Evolutionary conservation across 2,329 filamentous ascomycete species (phyloP), one percentile per base, ranked within the genome.

Genomic region (Hymenoscyphus fraxineus): DNA sequence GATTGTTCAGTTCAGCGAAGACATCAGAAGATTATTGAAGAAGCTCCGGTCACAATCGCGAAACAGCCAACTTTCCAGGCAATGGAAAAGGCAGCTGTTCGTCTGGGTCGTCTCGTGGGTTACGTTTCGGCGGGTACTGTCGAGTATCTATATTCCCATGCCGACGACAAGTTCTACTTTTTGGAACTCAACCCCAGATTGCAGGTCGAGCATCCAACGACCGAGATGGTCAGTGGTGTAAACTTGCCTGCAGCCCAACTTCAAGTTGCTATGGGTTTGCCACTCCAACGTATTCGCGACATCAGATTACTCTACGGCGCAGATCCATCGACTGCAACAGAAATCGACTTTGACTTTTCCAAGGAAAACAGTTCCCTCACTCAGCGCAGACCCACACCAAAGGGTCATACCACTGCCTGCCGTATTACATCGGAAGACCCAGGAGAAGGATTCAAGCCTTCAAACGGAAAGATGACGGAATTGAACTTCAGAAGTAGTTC

Each of bases 11-110:
- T 99, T 15, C 95, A 99, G 82, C 88, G 95, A 79, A 88, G 95
- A 77, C 96, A 99, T 80, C 96, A 99, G 80, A 99, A 99, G 85
- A 99, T 99, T 78, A 99, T 99, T 69, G 95, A 99, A 79, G 95
- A 99, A 80, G 95, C 95, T 5, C 95, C 95, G 44, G 96, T 98
- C 71, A 99, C 95, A 44, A 96, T 99, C 71, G 96, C 95, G 62
- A 95, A 92, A 78, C 82, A 88, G 59, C 82, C 86, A 68, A 97
- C 93, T 60, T 99, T 99, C 87, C 89, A 90, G 76, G 88, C 89
- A 64, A 99, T 99, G 95, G 96, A 98, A 81, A 89, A 93, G 73
- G 94, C 95, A 55, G 95, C 95, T 58, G 95, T 99, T 58, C 92
- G 95, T 72, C 87, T 99, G 41, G 95, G 95, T 73, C 90, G 87